phyloP scores from a whole-genome alignment of 495 filamentous ascomycete species.

The Trichoderma reesei region DNA sequence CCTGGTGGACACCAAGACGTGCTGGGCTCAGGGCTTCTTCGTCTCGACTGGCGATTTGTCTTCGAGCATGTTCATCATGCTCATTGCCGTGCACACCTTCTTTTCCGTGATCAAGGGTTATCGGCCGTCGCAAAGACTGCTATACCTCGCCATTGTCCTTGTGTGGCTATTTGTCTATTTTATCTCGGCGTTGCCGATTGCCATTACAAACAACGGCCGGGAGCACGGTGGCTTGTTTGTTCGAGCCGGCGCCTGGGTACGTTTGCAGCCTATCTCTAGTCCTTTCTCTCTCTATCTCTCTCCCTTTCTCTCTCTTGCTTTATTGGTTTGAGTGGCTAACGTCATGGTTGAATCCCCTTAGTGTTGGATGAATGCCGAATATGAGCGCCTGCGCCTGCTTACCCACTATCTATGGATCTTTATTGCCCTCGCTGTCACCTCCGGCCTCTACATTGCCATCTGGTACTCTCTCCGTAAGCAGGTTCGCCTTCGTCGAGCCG shows the following conservation, averaged over 20 bases:
- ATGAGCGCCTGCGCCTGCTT: conserved; percentile 53
- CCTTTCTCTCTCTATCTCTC: background rate
- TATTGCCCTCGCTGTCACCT: conserved; percentile 53
- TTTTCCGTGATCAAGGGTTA: conserved; percentile 50
- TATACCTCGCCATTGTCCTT: conserved; percentile 40
- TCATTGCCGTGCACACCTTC: conserved; percentile 63
- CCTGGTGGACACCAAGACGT: conserved; percentile 43
- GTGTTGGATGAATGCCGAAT: conserved; percentile 63
- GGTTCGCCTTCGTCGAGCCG: conserved; percentile 27
- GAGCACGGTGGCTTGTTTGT: conserved; percentile 46
- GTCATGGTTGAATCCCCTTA: conserved; percentile 18
- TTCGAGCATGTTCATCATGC: conserved; percentile 59
- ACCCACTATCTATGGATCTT: conserved; percentile 79
- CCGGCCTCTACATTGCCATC: conserved; percentile 54
- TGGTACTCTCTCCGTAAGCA: conserved; percentile 44
- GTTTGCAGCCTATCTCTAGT: conserved; percentile 17
- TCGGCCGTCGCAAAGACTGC: conserved; percentile 42
- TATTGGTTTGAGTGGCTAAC: background rate
- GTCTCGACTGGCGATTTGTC: conserved; percentile 60
- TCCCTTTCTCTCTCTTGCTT: background rate
- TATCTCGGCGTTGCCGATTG: conserved; percentile 47
- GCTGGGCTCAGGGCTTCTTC: conserved; percentile 63
- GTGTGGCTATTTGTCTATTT: conserved; percentile 53
- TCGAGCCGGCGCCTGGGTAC: conserved; percentile 53
- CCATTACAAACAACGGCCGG: conserved; percentile 36